A percentile compares a stretch with the other conserved stretches of the same genome.
These are phyloP conservation scores for Monilinia vaccinii-corymbosi DNA, from an alignment of 2,329 filamentous ascomycete species.

Conservation along the genomic window DNA sequence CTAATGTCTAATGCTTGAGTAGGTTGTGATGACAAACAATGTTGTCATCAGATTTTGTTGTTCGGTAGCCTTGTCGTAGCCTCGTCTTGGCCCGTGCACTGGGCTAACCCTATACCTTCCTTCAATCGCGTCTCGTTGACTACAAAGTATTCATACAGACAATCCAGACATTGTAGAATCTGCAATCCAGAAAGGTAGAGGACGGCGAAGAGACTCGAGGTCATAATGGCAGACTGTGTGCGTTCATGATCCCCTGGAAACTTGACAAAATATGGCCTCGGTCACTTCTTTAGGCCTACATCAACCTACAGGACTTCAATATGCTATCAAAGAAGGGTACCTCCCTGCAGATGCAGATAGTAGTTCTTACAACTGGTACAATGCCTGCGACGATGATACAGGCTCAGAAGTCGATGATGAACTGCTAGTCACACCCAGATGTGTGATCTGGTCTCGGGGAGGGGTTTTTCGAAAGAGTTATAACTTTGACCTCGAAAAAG, in stretches of 20 bases:
- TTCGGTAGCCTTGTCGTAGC: too few relatives aligned
- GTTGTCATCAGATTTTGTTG: too few relatives aligned
- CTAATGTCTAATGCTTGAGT: too few relatives aligned
- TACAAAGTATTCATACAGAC: not conserved
- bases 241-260: slow-evolving; percentile 15
- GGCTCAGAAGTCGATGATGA: slow-evolving; percentile 28
- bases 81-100: not conserved
- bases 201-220: not conserved
- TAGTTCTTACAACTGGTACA: slow-evolving; percentile 68
- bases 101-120: not conserved
- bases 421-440: slow-evolving; percentile 26
- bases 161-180: not conserved
- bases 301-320: slow-evolving; percentile 72
- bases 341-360: slow-evolving; percentile 58
- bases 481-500: slow-evolving; percentile 77
- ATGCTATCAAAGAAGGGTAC: slow-evolving; percentile 73
- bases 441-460: slow-evolving; percentile 71
- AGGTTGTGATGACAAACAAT: too few relatives aligned
- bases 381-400: slow-evolving; percentile 39
- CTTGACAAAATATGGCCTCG: slow-evolving; percentile 60
- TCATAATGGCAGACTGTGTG: slow-evolving; percentile 1
- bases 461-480: slow-evolving; percentile 78
- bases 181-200: not conserved
- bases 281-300: slow-evolving; percentile 88
- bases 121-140: not conserved